These are phyloP conservation scores for Sclerotinia minor DNA, from an alignment of 2,329 filamentous ascomycete genomes.

Conservation along the genomic window DNA sequence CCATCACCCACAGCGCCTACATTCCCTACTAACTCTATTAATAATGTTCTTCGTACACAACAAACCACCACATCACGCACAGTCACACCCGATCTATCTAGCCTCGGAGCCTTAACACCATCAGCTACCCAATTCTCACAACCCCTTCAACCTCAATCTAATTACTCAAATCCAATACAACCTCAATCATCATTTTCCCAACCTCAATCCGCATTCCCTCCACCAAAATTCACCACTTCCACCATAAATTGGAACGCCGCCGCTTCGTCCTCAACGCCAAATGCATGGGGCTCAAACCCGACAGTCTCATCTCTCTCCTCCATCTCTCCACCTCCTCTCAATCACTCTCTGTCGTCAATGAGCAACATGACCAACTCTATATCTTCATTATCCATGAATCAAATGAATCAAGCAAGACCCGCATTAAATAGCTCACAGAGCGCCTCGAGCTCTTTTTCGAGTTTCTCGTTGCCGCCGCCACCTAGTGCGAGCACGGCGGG, in stretches of 20 bases:
- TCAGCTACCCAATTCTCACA: conserved; percentile 64
- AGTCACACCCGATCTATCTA: conserved; percentile 58
- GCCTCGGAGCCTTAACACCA: conserved; percentile 57
- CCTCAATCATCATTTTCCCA: conserved; percentile 34
- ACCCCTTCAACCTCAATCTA: conserved; percentile 44
- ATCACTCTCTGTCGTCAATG: conserved; percentile 40
- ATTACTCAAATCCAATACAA: conserved; percentile 15
- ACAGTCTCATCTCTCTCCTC: conserved; percentile 32
- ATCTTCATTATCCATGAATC: conserved; percentile 51
- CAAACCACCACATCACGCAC: conserved; percentile 49
- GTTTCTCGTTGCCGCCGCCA: conserved; percentile 42
- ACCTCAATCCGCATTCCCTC: conserved; percentile 34
- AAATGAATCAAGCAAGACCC: conserved; percentile 40
- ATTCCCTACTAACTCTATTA: conserved; percentile 21
- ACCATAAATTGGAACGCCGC: conserved; percentile 53
- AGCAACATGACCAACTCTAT: conserved; percentile 48
- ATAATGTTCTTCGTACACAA: conserved; percentile 36
- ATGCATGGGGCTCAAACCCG: conserved; percentile 49
- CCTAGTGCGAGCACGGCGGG: conserved; percentile 28
- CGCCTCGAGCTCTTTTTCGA: conserved; percentile 46
- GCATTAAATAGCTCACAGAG: conserved; percentile 45
- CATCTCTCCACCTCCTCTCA: conserved; percentile 4
- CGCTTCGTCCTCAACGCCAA: conserved; percentile 44
- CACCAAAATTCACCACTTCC: conserved; percentile 31
- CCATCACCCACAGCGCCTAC: conserved; percentile 48